Conservation (phyloP, 257 asterid species). For the Solanum ahanhuiri region DNA sequence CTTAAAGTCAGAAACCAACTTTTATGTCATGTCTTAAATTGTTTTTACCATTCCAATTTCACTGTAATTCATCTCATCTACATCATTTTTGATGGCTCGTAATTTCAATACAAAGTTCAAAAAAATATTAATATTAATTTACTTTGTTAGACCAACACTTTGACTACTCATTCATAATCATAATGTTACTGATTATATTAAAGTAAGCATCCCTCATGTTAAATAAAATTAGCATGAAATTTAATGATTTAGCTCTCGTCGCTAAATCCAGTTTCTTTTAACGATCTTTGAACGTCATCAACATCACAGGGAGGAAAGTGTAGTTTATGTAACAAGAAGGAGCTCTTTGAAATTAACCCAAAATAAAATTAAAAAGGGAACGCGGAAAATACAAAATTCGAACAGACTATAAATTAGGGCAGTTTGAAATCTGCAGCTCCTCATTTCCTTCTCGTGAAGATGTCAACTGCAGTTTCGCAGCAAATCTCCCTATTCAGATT, state of each 20-base stretch:
- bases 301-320: background rate
- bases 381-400: background rate
- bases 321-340: background rate
- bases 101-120: background rate
- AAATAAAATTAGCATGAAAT: background rate
- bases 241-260: background rate
- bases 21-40: background rate
- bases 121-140: background rate
- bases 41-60: background rate
- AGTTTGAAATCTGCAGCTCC: constrained; percentile 11
- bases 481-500: constrained; percentile 52
- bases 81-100: background rate
- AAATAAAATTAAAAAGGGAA: background rate
- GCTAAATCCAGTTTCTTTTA: background rate
- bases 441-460: constrained; percentile 4
- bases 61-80: background rate
- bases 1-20: background rate
- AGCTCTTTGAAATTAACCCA: background rate
- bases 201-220: background rate
- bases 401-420: background rate
- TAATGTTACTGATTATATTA: background rate
- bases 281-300: background rate
- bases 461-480: constrained; percentile 24
- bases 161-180: background rate
- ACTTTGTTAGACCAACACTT: background rate